A percentile compares a stretch with the other conserved stretches of the same genome.
phyloP scores from a whole-genome alignment of 2,329 filamentous ascomycete genomes.

The Akanthomyces lecanii region DNA sequence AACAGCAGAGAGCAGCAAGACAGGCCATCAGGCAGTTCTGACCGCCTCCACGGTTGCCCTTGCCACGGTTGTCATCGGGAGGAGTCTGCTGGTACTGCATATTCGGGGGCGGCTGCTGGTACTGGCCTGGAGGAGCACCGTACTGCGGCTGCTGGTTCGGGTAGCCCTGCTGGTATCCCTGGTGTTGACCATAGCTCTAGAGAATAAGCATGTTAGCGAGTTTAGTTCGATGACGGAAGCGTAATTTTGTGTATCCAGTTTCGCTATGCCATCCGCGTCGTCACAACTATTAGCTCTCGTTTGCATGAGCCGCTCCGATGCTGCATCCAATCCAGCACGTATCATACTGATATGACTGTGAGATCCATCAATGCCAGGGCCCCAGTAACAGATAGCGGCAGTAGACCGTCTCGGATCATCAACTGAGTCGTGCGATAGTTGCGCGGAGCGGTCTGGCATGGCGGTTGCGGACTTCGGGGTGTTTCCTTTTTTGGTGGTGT shows the following conservation, averaged over 20 bases:
- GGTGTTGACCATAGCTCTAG: constrained; percentile 30
- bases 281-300: background rate
- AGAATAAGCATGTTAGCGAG: background rate
- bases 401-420: background rate
- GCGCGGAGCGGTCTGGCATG: background rate
- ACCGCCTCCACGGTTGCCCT: constrained; percentile 31
- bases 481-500: background rate
- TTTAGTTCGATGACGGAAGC: background rate
- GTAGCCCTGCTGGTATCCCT: constrained; percentile 23
- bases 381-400: background rate
- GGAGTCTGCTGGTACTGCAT: constrained; percentile 42
- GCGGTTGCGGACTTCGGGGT: background rate
- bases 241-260: background rate
- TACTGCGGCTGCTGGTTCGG: constrained; percentile 35
- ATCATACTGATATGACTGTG: background rate
- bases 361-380: background rate
- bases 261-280: background rate
- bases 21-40: constrained; percentile 44
- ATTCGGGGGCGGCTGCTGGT: constrained; percentile 37
- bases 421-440: background rate
- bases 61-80: constrained; percentile 25
- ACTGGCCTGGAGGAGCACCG: constrained; percentile 33
- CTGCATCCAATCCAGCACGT: background rate
- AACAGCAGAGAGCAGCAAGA: constrained; percentile 47
- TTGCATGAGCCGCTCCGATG: background rate